Evolutionary conservation across 495 filamentous ascomycete species (phyloP).

Genomic region (Daldinia concentrica): DNA sequence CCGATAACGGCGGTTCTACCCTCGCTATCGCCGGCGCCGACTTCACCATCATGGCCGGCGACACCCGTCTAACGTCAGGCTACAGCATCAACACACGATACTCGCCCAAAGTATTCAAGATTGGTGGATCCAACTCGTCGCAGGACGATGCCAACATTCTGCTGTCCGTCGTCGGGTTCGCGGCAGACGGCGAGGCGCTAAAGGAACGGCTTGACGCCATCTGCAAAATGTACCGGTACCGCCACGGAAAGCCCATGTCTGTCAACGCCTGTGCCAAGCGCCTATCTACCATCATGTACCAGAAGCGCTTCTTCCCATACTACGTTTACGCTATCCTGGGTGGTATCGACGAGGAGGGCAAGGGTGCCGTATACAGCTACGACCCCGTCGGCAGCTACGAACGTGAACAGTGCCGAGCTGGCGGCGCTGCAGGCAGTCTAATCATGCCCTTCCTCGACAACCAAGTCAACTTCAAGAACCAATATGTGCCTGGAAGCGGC

Average conservation of each 20-base stretch:
- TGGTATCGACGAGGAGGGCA: conserved; percentile 93
- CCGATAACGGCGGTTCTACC: conserved; percentile 96
- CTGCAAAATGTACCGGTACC: conserved; percentile 97
- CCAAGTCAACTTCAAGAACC: conserved; percentile 99
- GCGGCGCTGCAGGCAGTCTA: conserved; percentile 91
- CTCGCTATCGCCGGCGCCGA: conserved; percentile 92
- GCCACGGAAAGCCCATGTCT: conserved; percentile 91
- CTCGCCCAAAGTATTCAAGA: conserved; percentile 94
- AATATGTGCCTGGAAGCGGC: conserved; percentile 90
- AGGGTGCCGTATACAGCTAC: conserved; percentile 94
- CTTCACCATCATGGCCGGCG: conserved; percentile 95
- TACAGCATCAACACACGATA: conserved; percentile 99
- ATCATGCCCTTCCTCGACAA: conserved; percentile 99
- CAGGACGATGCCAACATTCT: conserved; percentile 85
- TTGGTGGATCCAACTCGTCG: conserved; percentile 86
- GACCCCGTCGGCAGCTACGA: conserved; percentile 98
- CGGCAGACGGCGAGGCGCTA: conserved; percentile 89
- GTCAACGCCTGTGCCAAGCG: conserved; percentile 93
- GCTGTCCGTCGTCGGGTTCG: conserved; percentile 93
- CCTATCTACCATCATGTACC: conserved; percentile 91
- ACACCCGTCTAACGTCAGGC: conserved; percentile 91
- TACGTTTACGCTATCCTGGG: conserved; percentile 94
- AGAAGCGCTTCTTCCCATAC: conserved; percentile 98
- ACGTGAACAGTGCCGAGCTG: conserved; percentile 92
- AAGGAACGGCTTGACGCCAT: conserved; percentile 88